Evolutionary conservation across 208 protist species (phyloP), one percentile per base, ranked within the genome.

Genomic region (Leishmania martiniquensis): DNA sequence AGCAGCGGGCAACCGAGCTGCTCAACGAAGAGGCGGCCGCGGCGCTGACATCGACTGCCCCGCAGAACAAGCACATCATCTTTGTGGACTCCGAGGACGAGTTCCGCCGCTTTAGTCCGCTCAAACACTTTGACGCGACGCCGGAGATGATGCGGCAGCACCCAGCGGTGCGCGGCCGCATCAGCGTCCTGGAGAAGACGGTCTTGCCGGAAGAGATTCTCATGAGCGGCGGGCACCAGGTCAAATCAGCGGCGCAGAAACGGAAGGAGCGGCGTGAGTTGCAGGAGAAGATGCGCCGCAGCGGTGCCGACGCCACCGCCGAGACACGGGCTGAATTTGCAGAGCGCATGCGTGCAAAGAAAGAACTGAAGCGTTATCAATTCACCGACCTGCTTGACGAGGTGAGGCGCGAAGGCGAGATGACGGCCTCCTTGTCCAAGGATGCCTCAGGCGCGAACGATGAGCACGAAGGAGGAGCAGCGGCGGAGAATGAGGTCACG

Each of bases 101-200:
- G 51, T 96, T 96, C 71, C 82, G 83, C 39, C 65, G 79, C 57
- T 97, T 97, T 70, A 88, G 94, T 68, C 82, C 94, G 9, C 79
- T 89, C 12, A 86, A 86, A 59, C 83, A 96, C 86, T 96, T 97
- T 76, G 91, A 96, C 77, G 85, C 87, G 20, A 97, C 94, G 7
- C 82, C 84, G 13, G 91, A 95, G 74, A 97, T 97, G 92, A 86
- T 97, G 54, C 84, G 85, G 77, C 85, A 94, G 81, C 92, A 97
- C 78, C 94, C 94, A 1, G 91, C 92, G 1, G 74, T 96, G 51
- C 92, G 94, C 32, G 94, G 94, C 7, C 87, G 47, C 49, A 77
- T 94, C 37, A 85, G 80, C 25, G 83, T 97, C 25, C 76, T 97
- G 78, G 82, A 91, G 68, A 88, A 96, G 74, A 96, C 87, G 39